Conservation (phyloP, 2,329 filamentous ascomycete species). For the Hypoxylon sp. region DNA sequence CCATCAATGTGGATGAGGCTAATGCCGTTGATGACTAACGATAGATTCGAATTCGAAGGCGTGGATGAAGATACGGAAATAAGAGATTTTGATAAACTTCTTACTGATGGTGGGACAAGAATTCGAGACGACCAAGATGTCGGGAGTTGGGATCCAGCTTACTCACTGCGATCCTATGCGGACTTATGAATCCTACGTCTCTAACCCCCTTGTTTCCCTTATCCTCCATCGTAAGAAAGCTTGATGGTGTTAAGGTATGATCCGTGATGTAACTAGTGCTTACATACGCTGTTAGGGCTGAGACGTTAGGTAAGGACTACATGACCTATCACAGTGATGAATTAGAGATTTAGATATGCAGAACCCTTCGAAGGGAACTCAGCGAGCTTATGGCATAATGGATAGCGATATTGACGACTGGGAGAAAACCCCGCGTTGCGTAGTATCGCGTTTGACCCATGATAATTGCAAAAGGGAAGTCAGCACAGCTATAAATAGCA, state of each 20-base stretch:
- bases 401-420: constrained; percentile 12
- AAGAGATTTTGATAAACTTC: constrained; percentile 23
- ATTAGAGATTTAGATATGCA: constrained; percentile 7
- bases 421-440: constrained; percentile 7
- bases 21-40: constrained; percentile 8
- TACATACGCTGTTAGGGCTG: constrained; percentile 26
- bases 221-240: constrained; percentile 9
- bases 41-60: not conserved
- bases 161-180: constrained; percentile 20
- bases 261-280: constrained; percentile 39
- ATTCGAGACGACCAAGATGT: constrained; percentile 10
- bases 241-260: not conserved
- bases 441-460: constrained; percentile 7
- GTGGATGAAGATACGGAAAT: constrained; percentile 14
- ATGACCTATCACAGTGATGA: constrained; percentile 19
- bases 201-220: not conserved
- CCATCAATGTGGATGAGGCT: constrained; percentile 14
- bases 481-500: constrained; percentile 27
- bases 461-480: not conserved
- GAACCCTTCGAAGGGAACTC: constrained; percentile 1
- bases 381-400: constrained; percentile 1
- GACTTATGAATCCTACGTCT: constrained; percentile 15
- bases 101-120: constrained; percentile 3
- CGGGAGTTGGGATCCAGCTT: constrained; percentile 17
- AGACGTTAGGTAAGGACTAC: constrained; percentile 20